phyloP scores from a whole-genome alignment of 306 rosid genomes.

The Trifolium fragiferum region DNA sequence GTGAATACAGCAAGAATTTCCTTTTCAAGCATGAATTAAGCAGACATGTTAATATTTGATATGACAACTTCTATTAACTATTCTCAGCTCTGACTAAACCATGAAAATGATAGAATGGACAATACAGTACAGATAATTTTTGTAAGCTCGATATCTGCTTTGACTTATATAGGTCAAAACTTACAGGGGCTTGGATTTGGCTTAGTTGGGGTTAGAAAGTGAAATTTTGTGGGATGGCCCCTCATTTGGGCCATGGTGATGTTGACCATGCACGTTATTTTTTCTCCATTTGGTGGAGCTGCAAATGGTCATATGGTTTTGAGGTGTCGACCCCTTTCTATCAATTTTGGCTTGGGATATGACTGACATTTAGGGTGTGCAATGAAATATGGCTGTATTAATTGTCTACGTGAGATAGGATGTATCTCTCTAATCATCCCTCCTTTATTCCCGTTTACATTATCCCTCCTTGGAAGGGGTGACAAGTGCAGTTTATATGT shows the following conservation, averaged over 20 bases:
- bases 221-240: not conserved
- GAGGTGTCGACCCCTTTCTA: conserved; percentile 8
- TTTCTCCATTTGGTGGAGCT: conserved; percentile 22
- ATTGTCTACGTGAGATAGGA: conserved; percentile 1
- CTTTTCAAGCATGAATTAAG: conserved; percentile 32
- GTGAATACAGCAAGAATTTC: conserved; percentile 24
- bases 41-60: conserved; percentile 8
- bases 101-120: conserved; percentile 30
- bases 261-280: conserved; percentile 8
- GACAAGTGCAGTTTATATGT: not conserved
- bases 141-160: conserved; percentile 1
- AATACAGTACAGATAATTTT: not conserved
- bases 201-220: not conserved
- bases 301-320: not conserved
- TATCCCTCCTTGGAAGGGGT: not conserved
- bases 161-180: conserved; percentile 27
- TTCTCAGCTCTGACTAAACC: conserved; percentile 3
- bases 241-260: conserved; percentile 22
- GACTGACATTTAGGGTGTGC: conserved; percentile 8
- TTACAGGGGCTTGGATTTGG: not conserved
- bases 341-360: conserved; percentile 18
- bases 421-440: not conserved
- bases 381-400: conserved; percentile 26
- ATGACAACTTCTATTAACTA: conserved; percentile 22
- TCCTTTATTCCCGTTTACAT: conserved; percentile 14